Evolutionary conservation across 2,329 filamentous ascomycete genomes (phyloP).

Genomic region (Neoscytalidium dimidiatum): DNA sequence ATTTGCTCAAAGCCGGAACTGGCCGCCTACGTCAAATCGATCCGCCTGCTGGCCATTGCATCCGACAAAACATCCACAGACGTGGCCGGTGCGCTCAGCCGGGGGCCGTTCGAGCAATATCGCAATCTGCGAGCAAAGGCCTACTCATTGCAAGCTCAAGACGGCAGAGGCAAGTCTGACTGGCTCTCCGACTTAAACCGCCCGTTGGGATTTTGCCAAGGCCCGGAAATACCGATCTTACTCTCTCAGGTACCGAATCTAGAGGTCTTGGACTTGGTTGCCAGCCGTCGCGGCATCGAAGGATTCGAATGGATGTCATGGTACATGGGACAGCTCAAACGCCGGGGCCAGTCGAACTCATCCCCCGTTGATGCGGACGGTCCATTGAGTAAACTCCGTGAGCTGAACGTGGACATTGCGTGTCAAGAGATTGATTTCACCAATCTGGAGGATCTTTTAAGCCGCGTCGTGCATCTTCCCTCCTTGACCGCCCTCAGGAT

Average conservation of each 20-base stretch:
- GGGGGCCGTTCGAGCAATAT: neutral
- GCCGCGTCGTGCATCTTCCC: too few relatives aligned
- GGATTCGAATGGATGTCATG: neutral
- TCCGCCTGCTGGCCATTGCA: neutral
- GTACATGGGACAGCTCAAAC: neutral
- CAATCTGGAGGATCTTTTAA: too few relatives aligned
- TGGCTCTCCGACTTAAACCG: neutral
- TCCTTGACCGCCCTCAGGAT: too few relatives aligned
- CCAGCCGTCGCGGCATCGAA: too few relatives aligned
- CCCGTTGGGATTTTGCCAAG: neutral
- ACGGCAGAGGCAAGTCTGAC: neutral
- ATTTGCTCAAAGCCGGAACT: neutral
- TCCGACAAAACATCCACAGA: too few relatives aligned
- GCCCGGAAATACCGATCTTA: neutral
- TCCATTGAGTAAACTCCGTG: neutral
- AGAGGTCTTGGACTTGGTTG: neutral
- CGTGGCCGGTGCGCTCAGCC: too few relatives aligned
- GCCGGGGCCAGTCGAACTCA: neutral
- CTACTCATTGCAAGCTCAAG: neutral
- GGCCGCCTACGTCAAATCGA: neutral
- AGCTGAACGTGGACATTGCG: neutral
- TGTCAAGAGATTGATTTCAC: too few relatives aligned
- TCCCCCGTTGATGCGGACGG: neutral
- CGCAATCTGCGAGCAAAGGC: neutral
- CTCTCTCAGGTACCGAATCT: neutral